Conservation (phyloP, 108 stramenopile species). For the Skeletonema tropicum region DNA sequence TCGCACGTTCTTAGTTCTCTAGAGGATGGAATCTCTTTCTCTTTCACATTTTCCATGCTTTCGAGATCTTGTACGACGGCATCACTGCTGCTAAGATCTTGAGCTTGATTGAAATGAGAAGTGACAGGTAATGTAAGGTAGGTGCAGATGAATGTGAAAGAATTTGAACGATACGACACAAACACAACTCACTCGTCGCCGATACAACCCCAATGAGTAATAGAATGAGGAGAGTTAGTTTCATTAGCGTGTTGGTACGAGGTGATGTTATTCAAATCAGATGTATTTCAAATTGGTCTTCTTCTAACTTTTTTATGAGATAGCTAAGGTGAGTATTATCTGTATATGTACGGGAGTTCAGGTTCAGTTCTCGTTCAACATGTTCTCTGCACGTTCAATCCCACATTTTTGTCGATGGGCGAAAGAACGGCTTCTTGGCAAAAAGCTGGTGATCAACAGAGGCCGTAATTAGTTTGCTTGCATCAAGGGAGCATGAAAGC, state of each 20-base stretch:
- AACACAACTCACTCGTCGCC: not conserved
- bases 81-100: not conserved
- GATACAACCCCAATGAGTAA: not conserved
- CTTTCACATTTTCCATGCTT: too few species aligned
- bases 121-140: not conserved
- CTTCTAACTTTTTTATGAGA: slow-evolving; percentile 2
- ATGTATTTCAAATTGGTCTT: not conserved
- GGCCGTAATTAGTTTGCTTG: too few species aligned
- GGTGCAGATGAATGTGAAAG: not conserved
- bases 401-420: not conserved
- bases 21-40: too few species aligned
- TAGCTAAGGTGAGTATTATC: too few species aligned
- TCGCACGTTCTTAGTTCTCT: not conserved
- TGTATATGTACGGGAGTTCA: too few species aligned
- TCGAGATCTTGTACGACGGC: not conserved
- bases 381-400: not conserved
- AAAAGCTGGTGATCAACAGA: too few species aligned
- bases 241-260: not conserved
- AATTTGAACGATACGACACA: not conserved
- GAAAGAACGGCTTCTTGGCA: too few species aligned
- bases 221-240: not conserved
- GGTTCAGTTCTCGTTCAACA: too few species aligned
- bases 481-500: too few species aligned
- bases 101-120: not conserved
- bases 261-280: not conserved